Conservation (phyloP, 352 stramenopile genomes). For the Pythium rishiriense region DNA sequence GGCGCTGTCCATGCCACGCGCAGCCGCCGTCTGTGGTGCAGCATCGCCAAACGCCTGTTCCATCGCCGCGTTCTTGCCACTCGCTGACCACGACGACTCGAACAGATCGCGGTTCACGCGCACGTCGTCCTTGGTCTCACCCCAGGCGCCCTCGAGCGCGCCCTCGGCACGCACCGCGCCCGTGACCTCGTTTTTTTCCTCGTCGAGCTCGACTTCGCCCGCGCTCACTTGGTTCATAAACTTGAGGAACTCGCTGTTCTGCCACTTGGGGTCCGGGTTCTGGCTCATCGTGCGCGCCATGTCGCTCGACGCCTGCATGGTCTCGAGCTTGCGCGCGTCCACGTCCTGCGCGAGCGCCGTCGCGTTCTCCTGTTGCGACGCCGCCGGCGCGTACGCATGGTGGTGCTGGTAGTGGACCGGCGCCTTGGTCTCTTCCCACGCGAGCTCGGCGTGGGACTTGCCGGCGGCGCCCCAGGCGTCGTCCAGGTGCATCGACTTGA, state of each 20-base stretch:
- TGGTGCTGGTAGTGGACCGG: conserved; percentile 38
- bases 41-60: conserved; percentile 50
- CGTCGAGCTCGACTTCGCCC: conserved; percentile 75
- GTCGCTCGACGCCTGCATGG: conserved; percentile 56
- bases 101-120: conserved; percentile 64
- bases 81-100: conserved; percentile 49
- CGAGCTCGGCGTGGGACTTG: conserved; percentile 62
- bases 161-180: conserved; percentile 46
- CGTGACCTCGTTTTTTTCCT: conserved; percentile 73
- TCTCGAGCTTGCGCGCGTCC: conserved; percentile 34
- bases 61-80: conserved; percentile 34
- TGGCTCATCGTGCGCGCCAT: conserved; percentile 81
- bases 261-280: conserved; percentile 76
- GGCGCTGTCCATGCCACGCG: conserved; percentile 39
- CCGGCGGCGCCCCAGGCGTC: conserved; percentile 59
- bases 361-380: conserved; percentile 20
- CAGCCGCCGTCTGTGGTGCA: conserved; percentile 25
- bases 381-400: conserved; percentile 13
- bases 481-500: conserved; percentile 57
- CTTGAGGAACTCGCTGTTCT: conserved; percentile 86
- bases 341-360: conserved; percentile 9
- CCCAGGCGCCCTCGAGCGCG: conserved; percentile 67
- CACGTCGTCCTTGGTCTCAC: conserved; percentile 45
- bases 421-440: conserved; percentile 61
- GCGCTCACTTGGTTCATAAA: conserved; percentile 84